Base-by-base conservation (phyloP, 352 stramenopile genomes). In the Phytophthora nicotianae region DNA sequence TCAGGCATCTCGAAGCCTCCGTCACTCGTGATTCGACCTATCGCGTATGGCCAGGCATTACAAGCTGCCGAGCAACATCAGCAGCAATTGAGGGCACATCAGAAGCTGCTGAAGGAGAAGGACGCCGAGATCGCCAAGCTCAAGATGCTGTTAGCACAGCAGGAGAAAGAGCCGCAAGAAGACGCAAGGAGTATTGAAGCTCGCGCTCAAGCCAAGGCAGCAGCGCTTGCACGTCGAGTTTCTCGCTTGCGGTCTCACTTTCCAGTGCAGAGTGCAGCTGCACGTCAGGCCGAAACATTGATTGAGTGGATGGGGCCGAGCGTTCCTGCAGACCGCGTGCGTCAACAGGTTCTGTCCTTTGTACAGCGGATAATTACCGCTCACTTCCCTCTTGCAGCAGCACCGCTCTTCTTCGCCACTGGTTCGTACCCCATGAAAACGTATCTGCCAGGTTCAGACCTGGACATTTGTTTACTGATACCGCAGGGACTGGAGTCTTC, bases 391-490 rank as follows among this genome's bases (percentile, higher is more conserved):
- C 56, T 74, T 2, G 65, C 70, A 20, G 62, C 68, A 11, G 69
- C 80, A 5, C 70, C 83, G 6, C 43, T 91, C 2, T 87, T 90
- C 26, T 86, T 89, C 38, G 70, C 86, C n/a, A 92, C 77, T 4
- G 89, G 89, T 9, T 93, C 86, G 3, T 97, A 93, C 38, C 88
- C 90, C 7, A 93, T 97, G 76, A 95, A 95, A 61, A 96, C 88
- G 37, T 97, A 96, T 62, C 74, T 97, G 2, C 90, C 90, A 4
- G 89, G 88, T 0, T 90, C 89, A 10, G 89, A 96, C 29, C 67
- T 97, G 13, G 87, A 95, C 51, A 77, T 97, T 51, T 95, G 83
- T 45, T 71, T 96, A 1, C 74, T 97, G 42, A 49, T 97, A 2
- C 79, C 83, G 1, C 81, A 88, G 54, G 83, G 89, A 26, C 53